Evolutionary conservation across 306 rosid genomes (phyloP), one percentile per base, ranked within the genome.

Genomic region (Rosa multiflora): DNA sequence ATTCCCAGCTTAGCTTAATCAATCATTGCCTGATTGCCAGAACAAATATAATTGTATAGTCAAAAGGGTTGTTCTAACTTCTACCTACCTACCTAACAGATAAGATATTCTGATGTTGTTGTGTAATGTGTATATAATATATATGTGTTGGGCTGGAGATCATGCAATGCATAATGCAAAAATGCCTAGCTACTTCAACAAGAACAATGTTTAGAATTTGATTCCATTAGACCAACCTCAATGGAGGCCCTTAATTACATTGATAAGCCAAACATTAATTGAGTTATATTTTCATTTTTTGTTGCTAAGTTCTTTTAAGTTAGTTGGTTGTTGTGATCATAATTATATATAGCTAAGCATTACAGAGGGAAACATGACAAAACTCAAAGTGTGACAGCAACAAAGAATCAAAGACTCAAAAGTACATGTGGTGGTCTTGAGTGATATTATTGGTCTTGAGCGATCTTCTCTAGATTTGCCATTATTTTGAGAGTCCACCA

Each of bases 1-100:
- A 63, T 63, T 63, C 68, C n/a, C 20, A 32, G 8, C 68, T 63
- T 1, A 11, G 67, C 40, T 13, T 63, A 63, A 63, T 63, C 69
- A 63, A 63, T 63, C 69, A 32, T 63, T 63, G 69, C 69, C 69
- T 0, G 21, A 32, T 63, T 63, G 69, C 69, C 69, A 2, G 21
- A 63, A 11, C 43, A 32, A 13, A 63, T 11, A 32, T 32, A 63
- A 13, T 29, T 56, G 5, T 14, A 14, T 6, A 63, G 69, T 63
- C 69, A 13, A 32, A 63, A 63, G 69, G 67, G 69, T 63, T 63
- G 69, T 63, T 63, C 43, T 63, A 63, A 63, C 43, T 32, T 63
- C 43, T 32, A 29, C 69, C 10, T 1, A 63, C 43, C 43, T 63
- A 15, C n/a, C 32, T 63, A 63, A 63, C 69, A 32, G 43, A 64